These are phyloP conservation scores for Termitomyces titanicus DNA, from an alignment of 768 basidiomycete genomes.

Conservation along the genomic window DNA sequence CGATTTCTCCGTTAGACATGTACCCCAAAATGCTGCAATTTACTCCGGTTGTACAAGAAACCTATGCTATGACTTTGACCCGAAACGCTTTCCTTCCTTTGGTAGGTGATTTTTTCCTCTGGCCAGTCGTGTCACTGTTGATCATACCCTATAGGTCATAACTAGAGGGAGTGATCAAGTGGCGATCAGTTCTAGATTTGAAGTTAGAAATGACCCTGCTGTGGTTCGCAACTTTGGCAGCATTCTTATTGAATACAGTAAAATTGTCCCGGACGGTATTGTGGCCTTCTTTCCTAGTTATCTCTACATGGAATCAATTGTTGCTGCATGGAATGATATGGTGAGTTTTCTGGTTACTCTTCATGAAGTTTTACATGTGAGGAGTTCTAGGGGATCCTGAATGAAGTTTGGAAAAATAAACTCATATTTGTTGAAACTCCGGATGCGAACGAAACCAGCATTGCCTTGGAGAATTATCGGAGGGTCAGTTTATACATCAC, in stretches of 20 bases:
- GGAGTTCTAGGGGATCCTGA: conserved; percentile 82
- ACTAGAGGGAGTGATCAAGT: conserved; percentile 98
- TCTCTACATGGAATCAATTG: conserved; percentile 99
- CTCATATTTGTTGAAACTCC: conserved; percentile 99
- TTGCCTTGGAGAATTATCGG: conserved; percentile 95
- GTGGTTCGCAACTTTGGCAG: conserved; percentile 99
- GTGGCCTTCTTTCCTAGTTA: conserved; percentile 99
- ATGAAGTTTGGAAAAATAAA: conserved; percentile 99
- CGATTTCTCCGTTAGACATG: conserved; percentile 98
- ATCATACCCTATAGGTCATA: conserved; percentile 62
- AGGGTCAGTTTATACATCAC: conserved; percentile 47
- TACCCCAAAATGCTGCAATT: conserved; percentile 99
- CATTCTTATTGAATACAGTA: conserved; percentile 96
- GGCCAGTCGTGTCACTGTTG: not conserved
- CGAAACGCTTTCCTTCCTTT: conserved; percentile 95
- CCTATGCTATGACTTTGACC: conserved; percentile 96
- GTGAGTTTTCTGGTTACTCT: conserved; percentile 41
- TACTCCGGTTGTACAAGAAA: conserved; percentile 94
- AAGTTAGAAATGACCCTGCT: conserved; percentile 98
- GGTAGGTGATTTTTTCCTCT: conserved; percentile 39
- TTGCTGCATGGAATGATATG: conserved; percentile 99
- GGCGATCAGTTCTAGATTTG: conserved; percentile 96
- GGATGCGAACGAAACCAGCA: conserved; percentile 97
- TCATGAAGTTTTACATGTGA: not conserved
- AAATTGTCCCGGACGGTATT: conserved; percentile 96